phyloP scores from a whole-genome alignment of 768 basidiomycete genomes.

The Lactarius sp. region DNA sequence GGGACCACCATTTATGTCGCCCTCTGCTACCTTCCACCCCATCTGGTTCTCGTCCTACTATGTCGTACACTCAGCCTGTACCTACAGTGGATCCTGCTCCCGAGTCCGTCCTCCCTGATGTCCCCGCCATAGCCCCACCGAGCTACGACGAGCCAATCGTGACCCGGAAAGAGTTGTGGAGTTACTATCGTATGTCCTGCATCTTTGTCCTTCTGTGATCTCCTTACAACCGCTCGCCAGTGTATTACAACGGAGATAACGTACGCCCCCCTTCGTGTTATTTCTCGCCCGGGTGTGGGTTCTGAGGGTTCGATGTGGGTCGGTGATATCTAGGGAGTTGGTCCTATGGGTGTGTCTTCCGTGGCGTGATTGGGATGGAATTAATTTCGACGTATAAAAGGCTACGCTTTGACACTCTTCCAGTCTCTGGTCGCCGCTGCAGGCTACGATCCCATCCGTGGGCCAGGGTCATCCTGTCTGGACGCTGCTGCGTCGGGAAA shows the following conservation, averaged over 20 bases:
- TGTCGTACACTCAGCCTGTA: conserved; percentile 5
- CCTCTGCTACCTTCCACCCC: not conserved
- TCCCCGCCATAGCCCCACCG: conserved; percentile 2
- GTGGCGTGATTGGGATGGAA: not conserved
- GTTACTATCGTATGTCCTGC: conserved; percentile 59
- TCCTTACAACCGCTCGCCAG: conserved; percentile 34
- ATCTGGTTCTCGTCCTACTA: conserved; percentile 3
- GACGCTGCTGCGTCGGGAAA: conserved; percentile 55
- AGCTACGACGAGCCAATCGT: conserved; percentile 56
- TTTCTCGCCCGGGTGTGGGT: not conserved
- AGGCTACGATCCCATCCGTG: conserved; percentile 67
- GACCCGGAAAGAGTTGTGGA: conserved; percentile 71
- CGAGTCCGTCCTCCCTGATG: conserved; percentile 1
- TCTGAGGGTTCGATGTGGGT: not conserved
- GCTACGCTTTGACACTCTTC: conserved; percentile 68
- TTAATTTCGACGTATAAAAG: conserved; percentile 17
- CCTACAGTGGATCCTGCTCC: not conserved
- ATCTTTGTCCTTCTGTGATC: not conserved
- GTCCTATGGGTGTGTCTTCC: conserved; percentile 42
- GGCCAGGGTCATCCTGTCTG: conserved; percentile 65
- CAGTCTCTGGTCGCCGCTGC: conserved; percentile 66
- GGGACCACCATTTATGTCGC: not conserved
- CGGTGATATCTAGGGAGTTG: conserved; percentile 49
- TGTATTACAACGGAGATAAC: conserved; percentile 80
- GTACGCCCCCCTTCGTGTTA: conserved; percentile 35